These are phyloP conservation scores for Hypericum androsaemum DNA, from an alignment of 345 rosid genomes.

Conservation along the genomic window DNA sequence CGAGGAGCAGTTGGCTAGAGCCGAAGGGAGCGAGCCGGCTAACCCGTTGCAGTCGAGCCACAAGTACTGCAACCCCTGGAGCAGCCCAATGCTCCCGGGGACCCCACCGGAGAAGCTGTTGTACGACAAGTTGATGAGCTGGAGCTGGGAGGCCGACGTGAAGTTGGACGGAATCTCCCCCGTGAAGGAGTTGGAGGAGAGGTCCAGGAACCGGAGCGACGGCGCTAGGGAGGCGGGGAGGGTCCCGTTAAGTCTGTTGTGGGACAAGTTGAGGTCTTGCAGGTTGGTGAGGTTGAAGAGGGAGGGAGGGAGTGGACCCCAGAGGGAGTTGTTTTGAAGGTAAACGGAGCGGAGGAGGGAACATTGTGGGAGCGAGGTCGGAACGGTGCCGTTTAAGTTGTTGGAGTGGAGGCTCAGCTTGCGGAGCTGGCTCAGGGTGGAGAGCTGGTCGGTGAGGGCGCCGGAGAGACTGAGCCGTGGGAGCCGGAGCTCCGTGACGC, in stretches of 20 bases:
- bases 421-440: constrained; percentile 41
- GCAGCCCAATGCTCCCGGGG: constrained; percentile 55
- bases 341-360: constrained; percentile 56
- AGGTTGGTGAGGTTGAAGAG: constrained; percentile 51
- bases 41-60: constrained; percentile 64
- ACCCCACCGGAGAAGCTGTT: constrained; percentile 64
- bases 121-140: constrained; percentile 67
- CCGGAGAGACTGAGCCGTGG: constrained; percentile 78
- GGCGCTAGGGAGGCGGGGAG: constrained; percentile 37
- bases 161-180: constrained; percentile 49
- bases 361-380: constrained; percentile 60
- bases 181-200: constrained; percentile 68
- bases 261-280: constrained; percentile 49
- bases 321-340: constrained; percentile 78
- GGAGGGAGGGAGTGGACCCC: constrained; percentile 59
- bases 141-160: constrained; percentile 46
- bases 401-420: constrained; percentile 70
- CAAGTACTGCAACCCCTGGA: constrained; percentile 55
- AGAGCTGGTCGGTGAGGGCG: constrained; percentile 42
- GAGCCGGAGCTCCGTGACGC: constrained; percentile 63
- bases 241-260: constrained; percentile 65
- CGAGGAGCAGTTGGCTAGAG: constrained; percentile 67
- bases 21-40: constrained; percentile 76
- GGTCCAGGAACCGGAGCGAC: constrained; percentile 47
- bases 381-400: constrained; percentile 65